Base-by-base conservation (phyloP, 176 grass and related monocot genomes). In the Chloris gayana region DNA sequence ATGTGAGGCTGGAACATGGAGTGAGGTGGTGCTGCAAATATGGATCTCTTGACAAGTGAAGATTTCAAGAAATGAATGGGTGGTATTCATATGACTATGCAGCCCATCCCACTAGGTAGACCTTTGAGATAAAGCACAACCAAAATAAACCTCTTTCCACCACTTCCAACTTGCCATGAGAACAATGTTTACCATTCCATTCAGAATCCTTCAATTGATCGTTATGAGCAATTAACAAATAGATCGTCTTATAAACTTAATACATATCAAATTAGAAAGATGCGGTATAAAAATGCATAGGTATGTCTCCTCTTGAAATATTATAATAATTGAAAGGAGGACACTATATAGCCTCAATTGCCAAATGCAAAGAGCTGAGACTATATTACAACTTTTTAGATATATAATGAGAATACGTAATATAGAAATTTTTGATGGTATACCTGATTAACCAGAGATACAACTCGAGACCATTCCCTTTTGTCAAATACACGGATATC, bases 401-500 rank as follows among this genome's bases (percentile, higher is more conserved):
- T 72, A 45, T 26, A 44, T 4, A 29, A 76, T 26, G 33, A 68
- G 41, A 32, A 73, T 19, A 73, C 6, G 58, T 78, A 47, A 38
- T 38, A 9, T 39, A 6, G 24, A 74, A 75, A 42, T 74, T 67
- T 72, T 15, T 58, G 14, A 49, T 59, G 34, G 39, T 76, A 39
- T 88, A 98, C 95, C 92, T 98, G 92, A 87, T 95, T 94, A 32
- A 98, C 95, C 51, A 98, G 72, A 70, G 95, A 98, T 80, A 98
- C 95, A 45, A 88, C 64, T 45, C 74, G 85, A 84, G 92, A 89
- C 95, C 95, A 98, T 88, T 98, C 92, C 57, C 95, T 93, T 91
- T 93, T 98, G 84, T 98, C 92, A 92, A 91, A 98, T 70, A 91
- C 80, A 85, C 92, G 84, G 39, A 98, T 88, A 69, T 98, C 95